A percentile compares a stretch with the other conserved stretches of the same genome.
Conservation (phyloP, 306 rosid species). For the Rosa multiflora region DNA sequence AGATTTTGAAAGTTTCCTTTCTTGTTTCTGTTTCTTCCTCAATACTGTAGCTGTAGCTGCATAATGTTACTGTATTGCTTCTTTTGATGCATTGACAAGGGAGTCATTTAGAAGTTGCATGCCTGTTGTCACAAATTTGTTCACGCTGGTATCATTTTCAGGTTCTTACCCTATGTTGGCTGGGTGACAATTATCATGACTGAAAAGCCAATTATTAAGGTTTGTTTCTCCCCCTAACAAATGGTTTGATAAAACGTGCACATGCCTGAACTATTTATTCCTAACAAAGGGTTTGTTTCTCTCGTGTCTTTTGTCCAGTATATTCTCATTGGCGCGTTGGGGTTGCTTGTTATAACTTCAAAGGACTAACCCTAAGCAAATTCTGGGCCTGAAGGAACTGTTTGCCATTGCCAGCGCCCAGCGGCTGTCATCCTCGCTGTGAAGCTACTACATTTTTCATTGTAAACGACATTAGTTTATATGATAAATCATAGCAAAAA, state of each 20-base stretch:
- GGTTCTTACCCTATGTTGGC: conserved; percentile 91
- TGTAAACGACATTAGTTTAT: conserved; percentile 4
- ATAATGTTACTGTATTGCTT: background rate
- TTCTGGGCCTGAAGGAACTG: conserved; percentile 8
- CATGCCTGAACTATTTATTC: background rate
- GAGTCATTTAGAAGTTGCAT: background rate
- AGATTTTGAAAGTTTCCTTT: background rate
- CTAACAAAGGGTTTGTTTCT: background rate
- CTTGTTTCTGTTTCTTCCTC: background rate
- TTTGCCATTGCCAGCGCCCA: conserved; percentile 2
- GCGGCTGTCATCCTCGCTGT: conserved; percentile 18
- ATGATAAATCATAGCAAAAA: conserved; percentile 22
- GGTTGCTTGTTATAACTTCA: conserved; percentile 73
- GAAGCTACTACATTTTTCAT: conserved; percentile 32
- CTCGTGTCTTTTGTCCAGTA: conserved; percentile 51
- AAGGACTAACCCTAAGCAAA: conserved; percentile 53
- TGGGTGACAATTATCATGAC: conserved; percentile 98
- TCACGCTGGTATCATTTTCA: conserved; percentile 32
- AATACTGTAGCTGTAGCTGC: background rate
- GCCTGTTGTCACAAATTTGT: background rate
- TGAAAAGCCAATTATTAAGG: conserved; percentile 93
- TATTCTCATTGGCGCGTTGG: conserved; percentile 70
- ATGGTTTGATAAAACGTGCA: background rate
- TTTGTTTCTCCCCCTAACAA: conserved; percentile 25
- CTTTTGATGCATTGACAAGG: background rate